Evolutionary conservation across 164 flowering plant species (phyloP).

Genomic region (Vitis rupestris): DNA sequence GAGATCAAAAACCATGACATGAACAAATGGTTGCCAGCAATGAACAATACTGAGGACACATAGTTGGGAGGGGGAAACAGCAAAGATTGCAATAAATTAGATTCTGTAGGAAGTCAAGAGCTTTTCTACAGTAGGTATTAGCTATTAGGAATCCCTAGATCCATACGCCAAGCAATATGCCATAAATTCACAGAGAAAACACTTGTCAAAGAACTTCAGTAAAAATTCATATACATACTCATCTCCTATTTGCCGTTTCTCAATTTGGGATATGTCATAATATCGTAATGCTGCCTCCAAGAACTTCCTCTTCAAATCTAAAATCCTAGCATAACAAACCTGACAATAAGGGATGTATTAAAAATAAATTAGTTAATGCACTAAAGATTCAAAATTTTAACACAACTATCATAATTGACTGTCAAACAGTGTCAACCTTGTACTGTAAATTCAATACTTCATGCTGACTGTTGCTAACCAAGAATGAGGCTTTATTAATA

Average conservation of each 20-base stretch:
- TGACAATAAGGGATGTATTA: conserved; percentile 18
- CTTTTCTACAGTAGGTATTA: too few species aligned
- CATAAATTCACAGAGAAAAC: too few species aligned
- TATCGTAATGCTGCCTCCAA: conserved; percentile 98
- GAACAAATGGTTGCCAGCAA: too few species aligned
- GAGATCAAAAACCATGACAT: too few species aligned
- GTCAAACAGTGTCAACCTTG: conserved; percentile 51
- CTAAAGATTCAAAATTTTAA: neutral
- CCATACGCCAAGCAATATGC: too few species aligned
- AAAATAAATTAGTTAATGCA: neutral
- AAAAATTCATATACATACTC: conserved; percentile 57
- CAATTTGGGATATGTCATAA: conserved; percentile 95
- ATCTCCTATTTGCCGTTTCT: conserved; percentile 92
- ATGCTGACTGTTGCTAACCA: conserved; percentile 89
- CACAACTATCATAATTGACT: neutral
- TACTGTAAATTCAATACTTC: conserved; percentile 89
- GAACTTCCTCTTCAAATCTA: conserved; percentile 93
- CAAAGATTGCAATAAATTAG: too few species aligned
- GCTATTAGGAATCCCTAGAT: too few species aligned
- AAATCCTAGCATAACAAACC: conserved; percentile 96
- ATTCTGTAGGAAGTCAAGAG: too few species aligned
- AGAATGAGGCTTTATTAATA: conserved; percentile 91
- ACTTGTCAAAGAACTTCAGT: too few species aligned
- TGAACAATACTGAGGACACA: too few species aligned
- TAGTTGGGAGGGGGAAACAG: too few species aligned